Evolutionary conservation across 371 early-diverging fungal species (phyloP).

Genomic region (Rhizopus sp.): DNA sequence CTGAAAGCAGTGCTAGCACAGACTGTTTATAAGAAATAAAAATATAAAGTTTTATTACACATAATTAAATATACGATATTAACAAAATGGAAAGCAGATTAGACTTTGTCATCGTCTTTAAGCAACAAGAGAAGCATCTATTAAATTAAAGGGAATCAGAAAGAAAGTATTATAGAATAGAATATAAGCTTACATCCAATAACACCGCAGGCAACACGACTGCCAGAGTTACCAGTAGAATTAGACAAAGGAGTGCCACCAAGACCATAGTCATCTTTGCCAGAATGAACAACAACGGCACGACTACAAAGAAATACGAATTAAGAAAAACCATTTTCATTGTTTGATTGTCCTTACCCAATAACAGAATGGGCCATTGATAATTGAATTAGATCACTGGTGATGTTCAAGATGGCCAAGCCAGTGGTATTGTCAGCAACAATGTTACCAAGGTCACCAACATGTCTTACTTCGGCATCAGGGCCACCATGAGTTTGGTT

Average conservation of each 20-base stretch:
- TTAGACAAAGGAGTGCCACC: slow-evolving; percentile 76
- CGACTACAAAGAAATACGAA: slow-evolving; percentile 47
- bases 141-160: not conserved
- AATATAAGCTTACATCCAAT: slow-evolving; percentile 63
- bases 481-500: slow-evolving; percentile 81
- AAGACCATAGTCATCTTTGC: slow-evolving; percentile 83
- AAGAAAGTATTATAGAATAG: not conserved
- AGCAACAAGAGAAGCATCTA: not conserved
- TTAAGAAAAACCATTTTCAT: slow-evolving; percentile 1
- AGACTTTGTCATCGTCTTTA: not conserved
- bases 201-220: slow-evolving; percentile 86
- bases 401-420: slow-evolving; percentile 46
- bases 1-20: no score
- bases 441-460: slow-evolving; percentile 89
- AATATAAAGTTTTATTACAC: no score
- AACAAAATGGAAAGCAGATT: not conserved
- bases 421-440: slow-evolving; percentile 53
- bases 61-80: no score
- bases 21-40: no score
- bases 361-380: slow-evolving; percentile 73
- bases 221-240: slow-evolving; percentile 88
- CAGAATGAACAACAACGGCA: slow-evolving; percentile 84
- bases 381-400: slow-evolving; percentile 66
- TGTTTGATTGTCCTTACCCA: slow-evolving; percentile 46
- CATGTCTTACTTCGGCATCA: slow-evolving; percentile 66